Evolutionary conservation across 306 rosid species (phyloP), one percentile per base, ranked within the genome.

Genomic region (Medicago truncatula): DNA sequence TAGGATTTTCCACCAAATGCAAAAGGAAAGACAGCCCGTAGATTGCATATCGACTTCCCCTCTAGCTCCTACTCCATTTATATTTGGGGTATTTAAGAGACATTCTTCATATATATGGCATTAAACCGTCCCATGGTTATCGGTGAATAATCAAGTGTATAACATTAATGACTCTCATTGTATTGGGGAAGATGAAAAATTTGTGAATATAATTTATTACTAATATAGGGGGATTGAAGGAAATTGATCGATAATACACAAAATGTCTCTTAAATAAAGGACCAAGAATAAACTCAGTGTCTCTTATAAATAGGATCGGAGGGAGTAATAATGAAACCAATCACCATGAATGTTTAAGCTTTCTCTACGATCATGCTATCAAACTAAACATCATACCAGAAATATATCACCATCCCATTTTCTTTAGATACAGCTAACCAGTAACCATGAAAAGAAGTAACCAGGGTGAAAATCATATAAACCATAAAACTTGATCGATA

Each of bases 381-480:
- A 43, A 46, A 76, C 63, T 62, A 16, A 65, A 71, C 64, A 71
- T 76, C 67, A 57, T 53, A 71, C 64, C 4, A 34, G 38, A 74
- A 69, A 34, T 56, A 70, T 59, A 73, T 62, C 73, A 17, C 58
- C 44, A 62, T 68, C 56, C 16, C 64, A 17, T 17, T 39, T 75
- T 62, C 54, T 66, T 66, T 53, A 72, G 58, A 21, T 54, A 58
- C 60, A 63, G 43, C 67, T 36, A 77, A 47, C 50, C 73, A 38
- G 4, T 46, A 72, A 47, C 50, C 73, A 23, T 4, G 9, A 16
- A 2, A 47, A 67, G 49, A 34, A 64, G 75, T 60, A 39, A 40
- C 18, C 8, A 13, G 15, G 62, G 68, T 2, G 38, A 49, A 36
- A 57, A 79, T 75, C 18, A 73, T 56, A 18, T 34, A 54, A 77